Conservation (phyloP, 352 stramenopile species). For the Thraustotheca clavata region DNA sequence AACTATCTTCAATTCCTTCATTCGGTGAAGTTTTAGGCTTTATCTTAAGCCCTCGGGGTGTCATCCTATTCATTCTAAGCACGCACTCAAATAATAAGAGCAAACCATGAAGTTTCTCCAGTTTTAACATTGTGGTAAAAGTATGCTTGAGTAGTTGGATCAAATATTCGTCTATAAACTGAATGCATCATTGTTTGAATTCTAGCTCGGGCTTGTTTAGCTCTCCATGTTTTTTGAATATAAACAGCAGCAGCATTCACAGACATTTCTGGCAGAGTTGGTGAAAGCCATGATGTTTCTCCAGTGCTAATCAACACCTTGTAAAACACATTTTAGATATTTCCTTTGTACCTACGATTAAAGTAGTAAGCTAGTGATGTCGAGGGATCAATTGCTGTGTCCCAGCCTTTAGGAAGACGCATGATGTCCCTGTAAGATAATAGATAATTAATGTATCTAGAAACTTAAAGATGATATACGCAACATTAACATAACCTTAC, state of each 20-base stretch:
- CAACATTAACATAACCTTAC: no score
- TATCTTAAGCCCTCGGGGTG: slow-evolving; percentile 14
- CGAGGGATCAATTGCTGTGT: slow-evolving; percentile 42
- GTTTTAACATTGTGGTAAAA: slow-evolving; percentile 80
- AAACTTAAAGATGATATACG: no score
- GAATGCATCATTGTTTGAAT: slow-evolving; percentile 4
- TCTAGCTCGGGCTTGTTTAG: not conserved
- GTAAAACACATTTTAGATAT: not conserved
- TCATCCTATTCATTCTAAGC: not conserved
- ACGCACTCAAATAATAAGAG: not conserved
- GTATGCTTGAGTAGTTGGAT: slow-evolving; percentile 37
- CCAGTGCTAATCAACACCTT: slow-evolving; percentile 30
- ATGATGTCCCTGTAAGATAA: slow-evolving; percentile 3
- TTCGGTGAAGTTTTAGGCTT: not conserved
- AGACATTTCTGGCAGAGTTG: slow-evolving; percentile 21
- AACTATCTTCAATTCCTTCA: slow-evolving; percentile 4
- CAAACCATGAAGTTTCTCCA: slow-evolving; percentile 47
- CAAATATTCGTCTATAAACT: slow-evolving; percentile 67
- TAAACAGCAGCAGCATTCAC: not conserved
- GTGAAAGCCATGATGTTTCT: slow-evolving; percentile 45
- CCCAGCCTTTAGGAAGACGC: slow-evolving; percentile 23
- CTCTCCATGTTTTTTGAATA: slow-evolving; percentile 10
- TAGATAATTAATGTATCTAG: no score
- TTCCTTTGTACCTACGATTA: slow-evolving; percentile 30
- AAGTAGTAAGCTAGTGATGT: slow-evolving; percentile 45